phyloP scores from a whole-genome alignment of 768 basidiomycete genomes.

The Neoboletus magnificus region DNA sequence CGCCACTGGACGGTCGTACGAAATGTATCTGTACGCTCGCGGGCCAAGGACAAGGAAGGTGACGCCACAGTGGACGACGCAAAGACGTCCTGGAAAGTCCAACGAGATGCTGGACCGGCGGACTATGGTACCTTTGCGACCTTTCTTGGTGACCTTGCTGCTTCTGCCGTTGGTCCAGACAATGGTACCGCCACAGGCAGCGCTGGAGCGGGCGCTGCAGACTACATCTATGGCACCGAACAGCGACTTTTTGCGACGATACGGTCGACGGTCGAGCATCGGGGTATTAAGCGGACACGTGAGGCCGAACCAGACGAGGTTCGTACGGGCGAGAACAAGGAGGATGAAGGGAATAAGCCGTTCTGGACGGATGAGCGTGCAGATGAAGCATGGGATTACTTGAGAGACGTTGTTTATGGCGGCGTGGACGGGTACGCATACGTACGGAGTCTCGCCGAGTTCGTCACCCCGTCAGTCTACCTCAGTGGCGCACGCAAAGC shows the following conservation, averaged over 20 bases:
- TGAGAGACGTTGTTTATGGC: conserved; percentile 75
- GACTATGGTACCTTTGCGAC: conserved; percentile 65
- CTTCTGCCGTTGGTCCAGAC: conserved; percentile 28
- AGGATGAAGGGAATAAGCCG: conserved; percentile 9
- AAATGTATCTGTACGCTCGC: conserved; percentile 45
- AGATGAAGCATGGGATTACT: conserved; percentile 58
- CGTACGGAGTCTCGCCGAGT: conserved; percentile 73
- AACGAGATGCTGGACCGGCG: conserved; percentile 49
- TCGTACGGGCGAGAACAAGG: neutral
- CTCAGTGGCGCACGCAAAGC: neutral
- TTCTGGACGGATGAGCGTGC: conserved; percentile 53
- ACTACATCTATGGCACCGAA: conserved; percentile 15
- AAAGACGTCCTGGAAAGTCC: conserved; percentile 42
- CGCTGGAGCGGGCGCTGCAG: neutral
- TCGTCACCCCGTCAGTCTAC: conserved; percentile 39
- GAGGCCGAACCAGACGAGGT: conserved; percentile 8
- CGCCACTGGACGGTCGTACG: conserved; percentile 64
- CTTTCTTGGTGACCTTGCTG: conserved; percentile 44
- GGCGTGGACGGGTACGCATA: conserved; percentile 76
- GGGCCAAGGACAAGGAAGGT: conserved; percentile 51
- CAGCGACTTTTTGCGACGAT: conserved; percentile 33
- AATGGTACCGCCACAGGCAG: conserved; percentile 1
- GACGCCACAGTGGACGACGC: conserved; percentile 34
- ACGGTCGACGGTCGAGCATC: conserved; percentile 36
- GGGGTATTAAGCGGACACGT: conserved; percentile 15